A percentile compares a stretch with the other conserved stretches of the same genome.
Conservation (phyloP, 495 filamentous ascomycete genomes). For the Choiromyces venosus region DNA sequence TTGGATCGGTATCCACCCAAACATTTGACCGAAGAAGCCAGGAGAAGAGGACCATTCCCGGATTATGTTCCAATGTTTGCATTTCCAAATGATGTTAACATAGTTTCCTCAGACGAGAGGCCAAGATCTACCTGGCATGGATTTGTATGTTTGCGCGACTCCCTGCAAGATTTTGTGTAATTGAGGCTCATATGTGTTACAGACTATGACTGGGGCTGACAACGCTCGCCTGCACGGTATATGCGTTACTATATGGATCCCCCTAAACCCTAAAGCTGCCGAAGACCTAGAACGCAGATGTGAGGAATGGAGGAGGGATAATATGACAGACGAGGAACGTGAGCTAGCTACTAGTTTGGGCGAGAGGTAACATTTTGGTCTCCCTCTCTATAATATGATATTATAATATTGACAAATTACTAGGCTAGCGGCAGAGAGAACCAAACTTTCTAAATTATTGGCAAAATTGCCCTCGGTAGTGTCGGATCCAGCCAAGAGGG, state of each 20-base stretch:
- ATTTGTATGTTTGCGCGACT: slow-evolving; percentile 50
- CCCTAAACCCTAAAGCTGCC: slow-evolving; percentile 71
- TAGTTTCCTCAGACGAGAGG: slow-evolving; percentile 89
- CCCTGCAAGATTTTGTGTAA: slow-evolving; percentile 12
- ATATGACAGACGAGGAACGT: slow-evolving; percentile 93
- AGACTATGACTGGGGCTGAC: slow-evolving; percentile 87
- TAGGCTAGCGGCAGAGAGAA: slow-evolving; percentile 72
- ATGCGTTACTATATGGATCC: slow-evolving; percentile 87
- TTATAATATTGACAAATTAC: slow-evolving; percentile 16
- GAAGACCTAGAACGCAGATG: slow-evolving; percentile 86
- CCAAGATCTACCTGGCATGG: slow-evolving; percentile 96
- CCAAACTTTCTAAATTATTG: slow-evolving; percentile 80
- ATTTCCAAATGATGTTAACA: slow-evolving; percentile 95
- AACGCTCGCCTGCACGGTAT: slow-evolving; percentile 88
- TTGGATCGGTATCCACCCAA: slow-evolving; percentile 89
- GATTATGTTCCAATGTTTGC: slow-evolving; percentile 99
- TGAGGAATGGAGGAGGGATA: slow-evolving; percentile 86
- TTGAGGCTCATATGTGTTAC: slow-evolving; percentile 14
- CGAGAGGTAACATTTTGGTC: slow-evolving; percentile 51
- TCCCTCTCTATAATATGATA: not conserved
- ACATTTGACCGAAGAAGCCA: slow-evolving; percentile 68
- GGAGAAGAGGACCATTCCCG: slow-evolving; percentile 79
- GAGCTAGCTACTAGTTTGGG: slow-evolving; percentile 91
- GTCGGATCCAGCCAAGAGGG: slow-evolving; percentile 74
- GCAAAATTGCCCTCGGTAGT: slow-evolving; percentile 71